Base-by-base conservation (phyloP, 306 rosid genomes). In the Heteromeles arbutifolia region DNA sequence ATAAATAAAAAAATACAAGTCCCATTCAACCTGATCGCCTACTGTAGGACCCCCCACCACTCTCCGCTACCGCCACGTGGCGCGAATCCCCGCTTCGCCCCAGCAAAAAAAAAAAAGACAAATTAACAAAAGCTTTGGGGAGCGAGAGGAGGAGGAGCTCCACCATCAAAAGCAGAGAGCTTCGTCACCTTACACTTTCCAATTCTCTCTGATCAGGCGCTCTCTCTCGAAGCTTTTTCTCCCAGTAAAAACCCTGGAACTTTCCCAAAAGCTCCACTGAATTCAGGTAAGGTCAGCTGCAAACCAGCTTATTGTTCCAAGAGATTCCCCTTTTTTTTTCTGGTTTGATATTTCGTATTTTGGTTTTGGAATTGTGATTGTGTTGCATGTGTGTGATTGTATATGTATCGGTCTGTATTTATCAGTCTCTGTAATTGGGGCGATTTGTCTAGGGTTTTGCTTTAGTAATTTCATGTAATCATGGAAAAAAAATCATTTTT, bases 391-490 rank as follows among this genome's bases (percentile, higher is more conserved):
- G 29, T 53, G 3, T 37, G 72, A 28, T 74, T 71, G 1, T 61
- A 48, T 17, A 6, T 44, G 56, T 37, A 19, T 64, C 11, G 45
- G 5, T 53, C 41, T 17, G 50, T 22, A 9, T 69, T 4, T 37
- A 3, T 78, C 19, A 31, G 28, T 62, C 21, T 63, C 45, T 22
- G 25, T 69, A 21, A 22, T 39, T 73, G 37, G 75, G 76, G 61
- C 4, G 67, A 9, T 25, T 63, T 70, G 34, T 80, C 61, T 80
- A 75, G 84, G 79, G 83, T 75, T 80, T 80, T 26, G 39, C 14
- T 28, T 75, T 4, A 72, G 22, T 75, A 1, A 32, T 9, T 53
- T 62, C 34, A 34, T 39, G 83, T 73, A 69, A 79, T 65, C 74
- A 31, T 32, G 54, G 41, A 29, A 32, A 10, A 17, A 18, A 37